A percentile compares a stretch with the other conserved stretches of the same genome.
phyloP scores from a whole-genome alignment of 768 basidiomycete species.

The Suillus discolor region DNA sequence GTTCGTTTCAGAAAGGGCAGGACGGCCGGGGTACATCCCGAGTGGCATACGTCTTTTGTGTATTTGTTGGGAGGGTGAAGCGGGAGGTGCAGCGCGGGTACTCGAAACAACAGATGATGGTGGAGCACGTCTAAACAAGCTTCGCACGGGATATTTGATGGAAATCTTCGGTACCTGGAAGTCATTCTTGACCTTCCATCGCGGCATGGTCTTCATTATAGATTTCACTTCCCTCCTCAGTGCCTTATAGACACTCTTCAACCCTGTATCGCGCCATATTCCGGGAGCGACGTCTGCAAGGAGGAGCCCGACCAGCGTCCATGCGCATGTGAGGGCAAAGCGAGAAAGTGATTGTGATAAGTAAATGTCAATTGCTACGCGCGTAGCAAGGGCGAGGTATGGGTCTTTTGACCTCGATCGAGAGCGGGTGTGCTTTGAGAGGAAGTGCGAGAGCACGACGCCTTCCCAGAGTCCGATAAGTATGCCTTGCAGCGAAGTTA shows the following conservation, averaged over 20 bases:
- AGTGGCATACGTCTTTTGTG: slow-evolving; percentile 33
- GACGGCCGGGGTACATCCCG: slow-evolving; percentile 27
- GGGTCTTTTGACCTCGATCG: slow-evolving; percentile 56
- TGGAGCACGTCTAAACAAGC: slow-evolving; percentile 11
- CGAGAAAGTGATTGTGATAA: slow-evolving; percentile 57
- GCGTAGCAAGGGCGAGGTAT: slow-evolving; percentile 64
- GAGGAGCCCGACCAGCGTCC: slow-evolving; percentile 55
- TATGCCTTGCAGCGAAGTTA: slow-evolving; percentile 51
- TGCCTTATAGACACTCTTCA: slow-evolving; percentile 38
- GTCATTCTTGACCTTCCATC: slow-evolving; percentile 34
- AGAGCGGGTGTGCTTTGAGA: slow-evolving; percentile 58
- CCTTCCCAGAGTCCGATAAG: slow-evolving; percentile 83
- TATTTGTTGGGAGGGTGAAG: slow-evolving; percentile 20
- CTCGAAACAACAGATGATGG: slow-evolving; percentile 20
- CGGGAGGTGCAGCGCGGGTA: slow-evolving; percentile 27
- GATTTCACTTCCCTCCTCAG: slow-evolving; percentile 37
- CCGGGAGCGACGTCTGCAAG: slow-evolving; percentile 53
- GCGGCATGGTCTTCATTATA: slow-evolving; percentile 33
- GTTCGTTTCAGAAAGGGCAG: slow-evolving; percentile 35
- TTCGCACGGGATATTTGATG: not conserved
- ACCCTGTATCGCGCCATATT: slow-evolving; percentile 46
- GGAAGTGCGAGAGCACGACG: slow-evolving; percentile 70
- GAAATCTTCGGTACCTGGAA: slow-evolving; percentile 1
- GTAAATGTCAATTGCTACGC: slow-evolving; percentile 73
- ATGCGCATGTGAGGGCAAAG: slow-evolving; percentile 50